Base-by-base conservation (phyloP, 805 yeast species). In the Wickerhamomyces canadensis region DNA sequence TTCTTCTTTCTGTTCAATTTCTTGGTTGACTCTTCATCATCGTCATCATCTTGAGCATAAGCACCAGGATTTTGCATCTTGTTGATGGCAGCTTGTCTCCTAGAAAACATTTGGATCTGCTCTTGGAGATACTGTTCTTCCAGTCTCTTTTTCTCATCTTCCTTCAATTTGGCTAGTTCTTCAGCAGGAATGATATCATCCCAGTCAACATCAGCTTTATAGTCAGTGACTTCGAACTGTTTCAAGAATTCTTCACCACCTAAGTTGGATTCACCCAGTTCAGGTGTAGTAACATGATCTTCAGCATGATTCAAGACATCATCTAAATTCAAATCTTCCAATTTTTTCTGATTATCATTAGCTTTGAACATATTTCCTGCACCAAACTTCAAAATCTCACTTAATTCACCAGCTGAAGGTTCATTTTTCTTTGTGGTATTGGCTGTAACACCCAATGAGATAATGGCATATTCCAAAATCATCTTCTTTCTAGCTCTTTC, bases 291-390 rank as follows among this genome's bases (percentile, higher is more conserved):
- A 24, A 84, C 77, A 56, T 93, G 98, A 58, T 93, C 98, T 59
- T 93, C 98, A 2, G 98, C 99, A 60, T 88, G 97, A 51, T 83
- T 84, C 54, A 93, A 74, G 23, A 91, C 96, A 57, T 93, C 98
- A 56, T 93, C 99, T 56, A 93, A 72, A 55, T 93, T 89, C 75
- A 93, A 74, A 49, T 91, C 88, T 58, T 93, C 99, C 48, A 93
- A 75, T 63, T 88, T 91, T 74, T 87, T 84, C 62, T 93, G 99
- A 55, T 93, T 93, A 44, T 91, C 96, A 36, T 67, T 76, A n/a
- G 94, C 89, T 49, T 87, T 86, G 66, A 93, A 93, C 99, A 93
- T 93, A 57, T 86, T 88, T 26, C 95, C 96, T 6, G 99, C 99
- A 47, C 99, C 99, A 59, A 93, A 93, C 64, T 93, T 93, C 60